Conservation (phyloP, 2,329 filamentous ascomycete genomes). For the Pyrenophora tritici-repentis region DNA sequence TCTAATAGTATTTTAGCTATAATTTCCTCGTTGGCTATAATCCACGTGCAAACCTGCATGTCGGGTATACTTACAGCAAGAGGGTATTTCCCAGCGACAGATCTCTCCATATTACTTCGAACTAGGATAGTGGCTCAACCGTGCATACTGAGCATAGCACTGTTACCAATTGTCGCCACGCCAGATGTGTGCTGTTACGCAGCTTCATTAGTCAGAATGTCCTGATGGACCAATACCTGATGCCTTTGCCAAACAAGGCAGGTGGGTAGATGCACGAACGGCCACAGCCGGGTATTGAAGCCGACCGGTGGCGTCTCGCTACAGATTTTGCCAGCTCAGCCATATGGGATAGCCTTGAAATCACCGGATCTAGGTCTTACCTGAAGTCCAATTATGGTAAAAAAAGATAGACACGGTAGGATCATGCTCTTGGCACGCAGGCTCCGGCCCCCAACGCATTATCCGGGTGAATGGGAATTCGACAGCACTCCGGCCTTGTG, state of each 20-base stretch:
- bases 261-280: not conserved
- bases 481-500: not conserved
- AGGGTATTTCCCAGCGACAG: too few species aligned
- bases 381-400: not conserved
- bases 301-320: not conserved
- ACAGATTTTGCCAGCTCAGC: not conserved
- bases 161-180: not conserved
- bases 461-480: constrained; percentile 13
- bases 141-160: too few species aligned
- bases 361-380: not conserved
- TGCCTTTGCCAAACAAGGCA: not conserved
- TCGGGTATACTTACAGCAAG: too few species aligned
- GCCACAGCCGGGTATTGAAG: not conserved
- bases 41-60: too few species aligned
- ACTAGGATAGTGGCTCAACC: too few species aligned
- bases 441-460: not conserved
- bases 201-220: constrained; percentile 1
- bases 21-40: too few species aligned
- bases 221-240: not conserved
- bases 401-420: not conserved
- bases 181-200: not conserved
- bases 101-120: too few species aligned
- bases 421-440: not conserved
- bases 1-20: too few species aligned
- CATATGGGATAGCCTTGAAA: not conserved